Evolutionary conservation across 306 rosid genomes (phyloP).

Genomic region (Glycine latifolia): DNA sequence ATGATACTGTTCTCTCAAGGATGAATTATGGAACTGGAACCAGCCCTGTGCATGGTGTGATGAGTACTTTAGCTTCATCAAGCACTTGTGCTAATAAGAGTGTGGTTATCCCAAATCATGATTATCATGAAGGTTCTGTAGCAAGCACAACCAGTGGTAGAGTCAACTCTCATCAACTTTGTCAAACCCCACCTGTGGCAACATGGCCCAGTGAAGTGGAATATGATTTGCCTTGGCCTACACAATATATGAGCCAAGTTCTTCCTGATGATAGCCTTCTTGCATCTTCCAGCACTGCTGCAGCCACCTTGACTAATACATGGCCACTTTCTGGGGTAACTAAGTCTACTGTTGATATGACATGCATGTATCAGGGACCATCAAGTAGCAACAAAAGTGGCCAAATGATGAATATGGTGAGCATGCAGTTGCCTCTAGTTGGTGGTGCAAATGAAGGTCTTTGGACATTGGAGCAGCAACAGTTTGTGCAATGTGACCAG

Average conservation of each 20-base stretch:
- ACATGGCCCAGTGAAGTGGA: conserved; percentile 53
- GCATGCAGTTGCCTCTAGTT: conserved; percentile 45
- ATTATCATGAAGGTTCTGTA: conserved; percentile 16
- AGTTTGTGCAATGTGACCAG: conserved; percentile 47
- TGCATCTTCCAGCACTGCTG: conserved; percentile 15
- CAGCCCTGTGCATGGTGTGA: not conserved
- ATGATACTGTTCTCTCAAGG: not conserved
- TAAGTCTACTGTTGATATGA: conserved; percentile 26
- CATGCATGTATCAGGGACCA: conserved; percentile 39
- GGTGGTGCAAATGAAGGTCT: conserved; percentile 43
- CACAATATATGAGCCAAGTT: conserved; percentile 40
- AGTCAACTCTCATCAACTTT: conserved; percentile 28
- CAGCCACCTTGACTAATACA: not conserved
- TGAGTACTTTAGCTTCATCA: not conserved
- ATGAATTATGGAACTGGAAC: too few species aligned
- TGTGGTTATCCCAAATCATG: conserved; percentile 37
- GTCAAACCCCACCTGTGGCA: conserved; percentile 45
- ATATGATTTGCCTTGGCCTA: conserved; percentile 50
- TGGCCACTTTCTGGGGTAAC: conserved; percentile 45
- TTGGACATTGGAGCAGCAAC: conserved; percentile 52
- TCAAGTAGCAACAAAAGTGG: conserved; percentile 35
- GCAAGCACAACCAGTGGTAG: conserved; percentile 28
- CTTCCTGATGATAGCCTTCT: conserved; percentile 34
- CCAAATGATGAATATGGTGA: conserved; percentile 4
- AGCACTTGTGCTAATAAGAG: conserved; percentile 12